These are phyloP conservation scores for Termitomyces titanicus DNA, from an alignment of 768 basidiomycete genomes.

Conservation along the genomic window DNA sequence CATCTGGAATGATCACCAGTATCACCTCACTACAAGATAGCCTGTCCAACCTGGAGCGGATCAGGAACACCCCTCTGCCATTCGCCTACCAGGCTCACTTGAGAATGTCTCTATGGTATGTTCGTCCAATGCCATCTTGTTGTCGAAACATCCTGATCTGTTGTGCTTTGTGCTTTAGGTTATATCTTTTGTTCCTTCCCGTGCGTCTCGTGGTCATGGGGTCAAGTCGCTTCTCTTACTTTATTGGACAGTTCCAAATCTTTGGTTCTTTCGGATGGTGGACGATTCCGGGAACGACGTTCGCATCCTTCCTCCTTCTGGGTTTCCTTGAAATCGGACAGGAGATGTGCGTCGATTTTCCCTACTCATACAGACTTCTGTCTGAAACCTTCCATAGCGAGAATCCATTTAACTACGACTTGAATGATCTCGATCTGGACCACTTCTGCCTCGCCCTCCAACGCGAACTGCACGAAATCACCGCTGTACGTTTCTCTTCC, in stretches of 20 bases:
- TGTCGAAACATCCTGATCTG: neutral
- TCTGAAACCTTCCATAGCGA: conserved; percentile 33
- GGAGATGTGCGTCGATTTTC: conserved; percentile 45
- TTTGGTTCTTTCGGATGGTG: conserved; percentile 33
- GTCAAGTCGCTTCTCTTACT: conserved; percentile 13
- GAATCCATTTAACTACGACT: conserved; percentile 66
- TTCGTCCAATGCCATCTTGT: conserved; percentile 10
- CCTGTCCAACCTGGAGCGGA: conserved; percentile 55
- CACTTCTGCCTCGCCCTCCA: conserved; percentile 64
- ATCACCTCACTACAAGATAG: conserved; percentile 52
- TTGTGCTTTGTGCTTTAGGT: conserved; percentile 15
- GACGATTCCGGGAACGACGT: conserved; percentile 60
- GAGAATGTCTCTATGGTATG: conserved; percentile 56
- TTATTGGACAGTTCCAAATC: conserved; percentile 45
- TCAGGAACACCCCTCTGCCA: conserved; percentile 61
- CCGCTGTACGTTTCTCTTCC: conserved; percentile 44
- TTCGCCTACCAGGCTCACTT: conserved; percentile 71
- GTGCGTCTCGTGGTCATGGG: conserved; percentile 25
- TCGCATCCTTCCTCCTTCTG: conserved; percentile 58
- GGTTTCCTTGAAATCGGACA: conserved; percentile 70
- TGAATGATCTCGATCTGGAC: conserved; percentile 69
- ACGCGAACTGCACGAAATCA: conserved; percentile 69
- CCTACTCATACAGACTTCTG: neutral
- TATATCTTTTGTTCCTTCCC: conserved; percentile 31
- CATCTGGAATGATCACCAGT: conserved; percentile 43